Evolutionary conservation across 106 monocot species (phyloP).

Genomic region (Acorus gramineus): DNA sequence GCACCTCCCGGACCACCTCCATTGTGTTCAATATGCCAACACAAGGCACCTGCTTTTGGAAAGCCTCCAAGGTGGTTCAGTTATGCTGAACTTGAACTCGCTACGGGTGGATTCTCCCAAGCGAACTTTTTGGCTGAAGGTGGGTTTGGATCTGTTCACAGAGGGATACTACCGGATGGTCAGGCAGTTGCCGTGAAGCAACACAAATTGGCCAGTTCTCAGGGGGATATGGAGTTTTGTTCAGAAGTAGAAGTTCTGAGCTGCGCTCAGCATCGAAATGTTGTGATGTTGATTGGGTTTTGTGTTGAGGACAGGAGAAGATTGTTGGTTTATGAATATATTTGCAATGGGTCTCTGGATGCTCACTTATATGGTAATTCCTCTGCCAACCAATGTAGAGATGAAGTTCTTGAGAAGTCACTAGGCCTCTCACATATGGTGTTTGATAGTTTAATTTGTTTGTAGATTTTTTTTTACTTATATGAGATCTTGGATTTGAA

Average conservation of each 20-base stretch:
- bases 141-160: conserved; percentile 83
- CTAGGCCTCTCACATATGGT: background rate
- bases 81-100: conserved; percentile 65
- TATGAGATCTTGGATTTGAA: background rate
- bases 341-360: conserved; percentile 89
- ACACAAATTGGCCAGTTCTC: conserved; percentile 75
- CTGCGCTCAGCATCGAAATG: conserved; percentile 88
- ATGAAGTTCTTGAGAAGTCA: background rate
- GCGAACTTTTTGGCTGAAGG: conserved; percentile 92
- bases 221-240: conserved; percentile 83
- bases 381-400: background rate
- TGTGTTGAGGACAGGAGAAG: conserved; percentile 71
- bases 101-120: conserved; percentile 67
- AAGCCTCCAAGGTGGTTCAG: conserved; percentile 78
- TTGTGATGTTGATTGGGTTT: conserved; percentile 85
- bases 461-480: conserved; percentile 1
- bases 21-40: conserved; percentile 80
- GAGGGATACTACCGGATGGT: conserved; percentile 73
- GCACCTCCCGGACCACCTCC: conserved; percentile 64
- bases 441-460: background rate
- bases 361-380: conserved; percentile 77
- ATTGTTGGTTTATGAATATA: conserved; percentile 80
- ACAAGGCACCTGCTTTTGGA: conserved; percentile 70
- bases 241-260: conserved; percentile 89
- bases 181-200: conserved; percentile 88